Evolutionary conservation across 345 rosid species (phyloP), one percentile per base, ranked within the genome.

Genomic region (Lepidium africanum): DNA sequence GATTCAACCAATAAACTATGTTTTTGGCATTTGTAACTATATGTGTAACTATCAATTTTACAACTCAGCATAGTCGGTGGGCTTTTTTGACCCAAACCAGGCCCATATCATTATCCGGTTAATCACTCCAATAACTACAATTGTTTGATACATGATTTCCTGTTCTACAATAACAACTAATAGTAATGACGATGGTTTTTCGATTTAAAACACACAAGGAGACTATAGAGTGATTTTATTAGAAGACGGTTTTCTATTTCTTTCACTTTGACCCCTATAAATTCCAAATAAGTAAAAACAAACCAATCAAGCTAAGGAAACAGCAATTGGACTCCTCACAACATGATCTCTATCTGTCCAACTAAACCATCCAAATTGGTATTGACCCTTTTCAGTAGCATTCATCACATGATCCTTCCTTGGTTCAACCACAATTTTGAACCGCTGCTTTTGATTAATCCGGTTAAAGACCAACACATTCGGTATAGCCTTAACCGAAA

Each of bases 281-380:
- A 57, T 19, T 19, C 53, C 38, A 73, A 40, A 19, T 39, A 49
- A 40, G 36, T 15, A 17, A 50, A 66, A 51, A 33, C 35, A 43
- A 38, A 30, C 33, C 39, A 60, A 36, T 69, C 42, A 76, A 76
- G 82, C 84, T 45, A 84, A 69, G 25, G 90, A 84, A 12, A 85
- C 66, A 9, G 84, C 91, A 37, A 88, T 66, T 5, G 93, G 91
- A 80, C 96, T 92, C 70, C 78, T 82, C 11, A 90, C 98, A 32
- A 14, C 39, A 61, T 86, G 87, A 50, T 57, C 9, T 4, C 76
- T 74, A 71, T 90, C 86, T 16, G 65, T 64, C 96, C 96, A 92
- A 60, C 78, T 79, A 59, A 79, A 92, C 91, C 85, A 86, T 17
- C 98, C 98, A 60, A 90, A 88, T 17, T 37, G 82, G 75, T 85